Conservation (phyloP, 2,329 filamentous ascomycete genomes). For the Xylaria polymorpha region DNA sequence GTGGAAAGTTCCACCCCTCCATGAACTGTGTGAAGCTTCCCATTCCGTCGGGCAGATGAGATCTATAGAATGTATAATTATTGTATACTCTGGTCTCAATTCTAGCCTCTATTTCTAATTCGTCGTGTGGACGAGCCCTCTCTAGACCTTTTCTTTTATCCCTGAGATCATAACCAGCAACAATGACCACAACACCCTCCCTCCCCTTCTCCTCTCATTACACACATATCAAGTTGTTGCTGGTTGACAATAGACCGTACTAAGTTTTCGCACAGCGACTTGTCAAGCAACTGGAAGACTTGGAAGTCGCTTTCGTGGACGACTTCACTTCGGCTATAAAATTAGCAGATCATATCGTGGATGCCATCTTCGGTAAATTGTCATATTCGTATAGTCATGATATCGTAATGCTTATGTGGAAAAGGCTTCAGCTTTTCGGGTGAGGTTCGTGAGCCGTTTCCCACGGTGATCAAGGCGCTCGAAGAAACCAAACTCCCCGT, state of each 20-base stretch:
- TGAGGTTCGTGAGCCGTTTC: conserved; percentile 92
- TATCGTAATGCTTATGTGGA: conserved; percentile 34
- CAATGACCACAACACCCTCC: not conserved
- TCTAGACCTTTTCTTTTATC: conserved; percentile 3
- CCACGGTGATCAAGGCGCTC: conserved; percentile 80
- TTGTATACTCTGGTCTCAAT: conserved; percentile 5
- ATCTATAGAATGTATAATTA: conserved; percentile 12
- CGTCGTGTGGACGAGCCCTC: not conserved
- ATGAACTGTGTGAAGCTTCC: not conserved
- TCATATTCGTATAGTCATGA: conserved; percentile 30
- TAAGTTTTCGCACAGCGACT: conserved; percentile 69
- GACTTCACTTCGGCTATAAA: conserved; percentile 78
- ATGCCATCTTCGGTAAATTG: conserved; percentile 86
- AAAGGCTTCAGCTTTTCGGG: conserved; percentile 91
- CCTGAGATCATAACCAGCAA: not conserved
- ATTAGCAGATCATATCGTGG: conserved; percentile 82
- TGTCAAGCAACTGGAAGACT: conserved; percentile 83
- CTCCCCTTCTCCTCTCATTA: not conserved
- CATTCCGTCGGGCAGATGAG: not conserved
- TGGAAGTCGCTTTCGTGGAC: conserved; percentile 83
- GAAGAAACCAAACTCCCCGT: conserved; percentile 80
- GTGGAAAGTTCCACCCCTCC: conserved; percentile 30
- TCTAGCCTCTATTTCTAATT: conserved; percentile 23
- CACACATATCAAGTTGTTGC: not conserved
- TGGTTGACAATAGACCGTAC: conserved; percentile 29